Base-by-base conservation (phyloP, 23 red algal genomes). In the Cyanidium caldarium region DNA sequence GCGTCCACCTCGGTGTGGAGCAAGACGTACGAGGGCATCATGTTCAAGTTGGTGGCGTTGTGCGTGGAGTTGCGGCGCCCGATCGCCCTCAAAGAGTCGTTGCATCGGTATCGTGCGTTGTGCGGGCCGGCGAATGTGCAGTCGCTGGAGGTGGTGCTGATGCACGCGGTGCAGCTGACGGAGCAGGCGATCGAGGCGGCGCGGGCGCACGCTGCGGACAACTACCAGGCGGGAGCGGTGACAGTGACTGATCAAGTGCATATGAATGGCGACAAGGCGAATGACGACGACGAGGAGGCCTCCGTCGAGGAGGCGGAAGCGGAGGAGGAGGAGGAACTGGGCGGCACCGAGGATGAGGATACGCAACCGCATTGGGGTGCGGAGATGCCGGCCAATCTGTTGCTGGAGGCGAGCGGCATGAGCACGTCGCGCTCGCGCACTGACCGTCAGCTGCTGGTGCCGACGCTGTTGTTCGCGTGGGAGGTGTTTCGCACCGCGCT, bases 381-480 rank as follows among this genome's bases (percentile, higher is more conserved):
- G 70, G 87, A 98, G 61, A 88, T 84, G 41, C 81, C 84, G 0
- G 80, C 85, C 30, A 86, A 77, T 21, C 57, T 98, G 42, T 68
- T 98, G 23, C 34, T 98, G 34, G 84, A 98, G 78, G 92, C 92
- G 0, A 84, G 78, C n/a, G 92, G 92, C 38, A 67, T 72, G 66
- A 79, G 76, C 0, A 58, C 78, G 33, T 83, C 92, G 2, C 82
- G 82, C 42, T 80, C 87, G 39, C 72, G 92, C 28, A 80, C 83
- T 37, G 92, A 98, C 23, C 77, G 92, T 37, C 92, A 98, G 78
- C 77, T 81, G 43, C 78, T 98, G n/a, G 79, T 88, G 15, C 92
- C 92, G 3, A 87, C 83, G 83, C 87, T 98, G 84, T 51, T 80
- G 33, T 98, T 98, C 57, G 36, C 87, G 35, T 98, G 92, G 92